phyloP scores from a whole-genome alignment of 768 basidiomycete genomes.

The Agrocybe chaxingu region DNA sequence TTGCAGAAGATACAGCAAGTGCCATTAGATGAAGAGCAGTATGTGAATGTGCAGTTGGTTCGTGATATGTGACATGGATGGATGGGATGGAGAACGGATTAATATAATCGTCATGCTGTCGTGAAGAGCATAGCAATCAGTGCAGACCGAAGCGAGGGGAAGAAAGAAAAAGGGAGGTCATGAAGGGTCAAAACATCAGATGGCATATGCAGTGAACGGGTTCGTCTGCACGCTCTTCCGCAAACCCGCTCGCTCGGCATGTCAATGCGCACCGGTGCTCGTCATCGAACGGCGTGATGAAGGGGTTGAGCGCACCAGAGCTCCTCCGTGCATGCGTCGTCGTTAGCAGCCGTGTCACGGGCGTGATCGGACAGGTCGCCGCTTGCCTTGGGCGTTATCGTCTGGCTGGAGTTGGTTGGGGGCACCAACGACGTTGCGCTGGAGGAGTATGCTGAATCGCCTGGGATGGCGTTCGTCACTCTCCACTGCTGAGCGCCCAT shows the following conservation, averaged over 20 bases:
- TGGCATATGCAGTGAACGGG: conserved; percentile 38
- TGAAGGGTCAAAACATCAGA: conserved; percentile 9
- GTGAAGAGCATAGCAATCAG: background rate
- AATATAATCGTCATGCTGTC: background rate
- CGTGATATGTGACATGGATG: background rate
- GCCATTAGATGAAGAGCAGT: background rate
- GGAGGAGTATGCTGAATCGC: conserved; percentile 15
- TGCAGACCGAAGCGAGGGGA: background rate
- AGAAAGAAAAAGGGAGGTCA: background rate
- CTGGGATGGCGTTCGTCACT: conserved; percentile 20
- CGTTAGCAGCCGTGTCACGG: conserved; percentile 44
- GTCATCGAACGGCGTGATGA: conserved; percentile 80
- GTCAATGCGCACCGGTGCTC: conserved; percentile 40
- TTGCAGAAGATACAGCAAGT: background rate
- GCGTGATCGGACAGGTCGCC: conserved; percentile 22
- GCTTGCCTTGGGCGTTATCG: conserved; percentile 1
- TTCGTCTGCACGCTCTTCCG: conserved; percentile 50
- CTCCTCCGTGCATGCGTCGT: conserved; percentile 40
- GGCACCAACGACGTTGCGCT: conserved; percentile 17
- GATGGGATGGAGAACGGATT: background rate
- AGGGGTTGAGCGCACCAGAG: conserved; percentile 43
- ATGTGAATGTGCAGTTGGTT: background rate
- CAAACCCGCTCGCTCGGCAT: conserved; percentile 21
- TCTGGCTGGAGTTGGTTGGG: conserved; percentile 6
- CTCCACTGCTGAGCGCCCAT: conserved; percentile 18